Evolutionary conservation across 371 early-diverging fungal genomes (phyloP).

Genomic region (Rhizopus sp.): DNA sequence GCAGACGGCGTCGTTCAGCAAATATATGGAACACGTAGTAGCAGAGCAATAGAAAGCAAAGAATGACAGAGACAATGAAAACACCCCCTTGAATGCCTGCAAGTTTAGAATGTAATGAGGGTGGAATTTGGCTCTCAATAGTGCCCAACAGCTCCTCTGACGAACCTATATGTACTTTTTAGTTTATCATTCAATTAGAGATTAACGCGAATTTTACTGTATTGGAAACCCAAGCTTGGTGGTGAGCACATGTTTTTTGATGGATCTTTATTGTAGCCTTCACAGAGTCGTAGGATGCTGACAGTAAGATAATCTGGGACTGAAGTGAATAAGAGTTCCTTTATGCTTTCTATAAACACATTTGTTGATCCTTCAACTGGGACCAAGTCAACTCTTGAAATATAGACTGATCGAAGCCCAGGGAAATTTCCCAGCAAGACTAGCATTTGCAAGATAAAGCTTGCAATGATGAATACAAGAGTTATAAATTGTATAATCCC

Average conservation of each 20-base stretch:
- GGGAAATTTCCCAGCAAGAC: constrained; percentile 18
- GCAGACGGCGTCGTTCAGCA: not conserved
- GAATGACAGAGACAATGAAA: constrained; percentile 20
- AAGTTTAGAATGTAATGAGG: constrained; percentile 4
- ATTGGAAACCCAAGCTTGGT: constrained; percentile 18
- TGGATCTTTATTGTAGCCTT: constrained; percentile 11
- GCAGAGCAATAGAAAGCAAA: constrained; percentile 18
- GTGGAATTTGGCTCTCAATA: constrained; percentile 14
- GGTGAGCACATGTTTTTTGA: constrained; percentile 19
- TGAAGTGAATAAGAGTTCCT: not conserved
- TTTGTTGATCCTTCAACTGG: constrained; percentile 1
- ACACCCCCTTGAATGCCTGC: constrained; percentile 18
- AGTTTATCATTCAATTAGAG: not conserved
- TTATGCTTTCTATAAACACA: not conserved
- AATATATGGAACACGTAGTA: constrained; percentile 12
- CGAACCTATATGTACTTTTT: constrained; percentile 7
- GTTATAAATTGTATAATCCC: constrained; percentile 10
- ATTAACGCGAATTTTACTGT: constrained; percentile 9
- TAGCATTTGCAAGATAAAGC: constrained; percentile 24
- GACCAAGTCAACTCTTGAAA: constrained; percentile 11
- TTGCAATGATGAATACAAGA: constrained; percentile 17
- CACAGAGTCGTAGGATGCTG: constrained; percentile 14
- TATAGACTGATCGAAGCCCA: constrained; percentile 19
- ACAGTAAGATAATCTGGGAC: constrained; percentile 17
- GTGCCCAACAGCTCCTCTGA: constrained; percentile 12